These are phyloP conservation scores for Pistacia atlantica DNA, from an alignment of 345 rosid species.

Conservation along the genomic window DNA sequence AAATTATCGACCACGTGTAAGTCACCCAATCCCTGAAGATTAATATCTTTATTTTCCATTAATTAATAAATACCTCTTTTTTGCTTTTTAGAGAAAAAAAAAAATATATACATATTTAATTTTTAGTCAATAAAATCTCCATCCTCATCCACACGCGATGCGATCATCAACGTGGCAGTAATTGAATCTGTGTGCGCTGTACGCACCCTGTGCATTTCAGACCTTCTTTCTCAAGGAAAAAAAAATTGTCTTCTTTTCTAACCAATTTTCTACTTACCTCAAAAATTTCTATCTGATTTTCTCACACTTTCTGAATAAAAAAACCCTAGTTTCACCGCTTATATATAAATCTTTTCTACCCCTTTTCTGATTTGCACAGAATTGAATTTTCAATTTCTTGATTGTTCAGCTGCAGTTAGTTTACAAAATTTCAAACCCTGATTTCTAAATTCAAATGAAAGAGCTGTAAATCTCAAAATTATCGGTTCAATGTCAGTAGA, in stretches of 20 bases:
- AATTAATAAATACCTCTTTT: not conserved
- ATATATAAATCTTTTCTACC: not conserved
- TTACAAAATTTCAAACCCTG: constrained; percentile 12
- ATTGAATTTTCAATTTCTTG: too few relatives aligned
- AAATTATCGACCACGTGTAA: not conserved
- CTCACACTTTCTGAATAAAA: not conserved
- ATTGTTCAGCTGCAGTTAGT: too few relatives aligned
- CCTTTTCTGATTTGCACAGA: not conserved
- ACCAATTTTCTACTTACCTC: not conserved
- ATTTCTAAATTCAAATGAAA: constrained; percentile 5
- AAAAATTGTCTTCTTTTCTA: too few relatives aligned
- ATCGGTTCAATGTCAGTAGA: constrained; percentile 67
- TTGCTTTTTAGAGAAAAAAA: not conserved
- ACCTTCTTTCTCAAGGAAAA: not conserved
- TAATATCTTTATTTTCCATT: not conserved
- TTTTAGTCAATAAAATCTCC: not conserved
- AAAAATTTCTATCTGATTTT: not conserved
- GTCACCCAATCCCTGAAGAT: not conserved
- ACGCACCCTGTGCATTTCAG: constrained; percentile 16
- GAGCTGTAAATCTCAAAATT: constrained; percentile 4
- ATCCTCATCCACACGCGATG: constrained; percentile 25
- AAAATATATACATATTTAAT: not conserved
- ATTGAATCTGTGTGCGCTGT: constrained; percentile 27
- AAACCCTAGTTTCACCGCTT: constrained; percentile 10
- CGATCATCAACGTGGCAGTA: constrained; percentile 34